Conservation (phyloP, 306 rosid species). For the Corylus americana region DNA sequence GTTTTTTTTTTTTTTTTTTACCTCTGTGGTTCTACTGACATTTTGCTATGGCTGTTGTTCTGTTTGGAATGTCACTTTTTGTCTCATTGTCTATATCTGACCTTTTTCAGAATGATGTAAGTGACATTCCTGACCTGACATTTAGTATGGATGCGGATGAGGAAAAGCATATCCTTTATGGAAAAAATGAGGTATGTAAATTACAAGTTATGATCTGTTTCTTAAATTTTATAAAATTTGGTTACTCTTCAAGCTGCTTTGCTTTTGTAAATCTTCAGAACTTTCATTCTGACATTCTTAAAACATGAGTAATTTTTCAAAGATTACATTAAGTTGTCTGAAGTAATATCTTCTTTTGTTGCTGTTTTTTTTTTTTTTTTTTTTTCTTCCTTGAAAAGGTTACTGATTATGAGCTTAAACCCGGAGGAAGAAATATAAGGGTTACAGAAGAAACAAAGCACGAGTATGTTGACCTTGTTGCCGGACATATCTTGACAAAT, state of each 20-base stretch:
- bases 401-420: conserved; percentile 97
- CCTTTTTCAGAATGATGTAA: conserved; percentile 73
- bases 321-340: neutral
- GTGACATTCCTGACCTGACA: conserved; percentile 88
- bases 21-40: neutral
- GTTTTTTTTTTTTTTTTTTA: conserved; percentile 1
- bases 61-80: conserved; percentile 1
- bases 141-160: conserved; percentile 99
- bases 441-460: conserved; percentile 98
- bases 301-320: neutral
- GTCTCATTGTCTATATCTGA: conserved; percentile 8
- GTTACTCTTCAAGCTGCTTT: neutral
- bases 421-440: conserved; percentile 96
- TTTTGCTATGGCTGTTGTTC: conserved; percentile 4
- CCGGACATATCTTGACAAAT: conserved; percentile 89
- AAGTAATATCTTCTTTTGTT: neutral
- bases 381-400: conserved; percentile 50
- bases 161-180: conserved; percentile 94
- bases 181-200: conserved; percentile 73
- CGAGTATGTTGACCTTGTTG: conserved; percentile 97
- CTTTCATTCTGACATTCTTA: neutral
- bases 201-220: conserved; percentile 16
- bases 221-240: neutral
- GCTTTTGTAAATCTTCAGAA: neutral
- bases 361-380: neutral